A percentile compares a stretch with the other conserved stretches of the same genome.
These are phyloP conservation scores for Triticum urartu DNA, from an alignment of 176 grass and related monocot genomes.

Conservation along the genomic window DNA sequence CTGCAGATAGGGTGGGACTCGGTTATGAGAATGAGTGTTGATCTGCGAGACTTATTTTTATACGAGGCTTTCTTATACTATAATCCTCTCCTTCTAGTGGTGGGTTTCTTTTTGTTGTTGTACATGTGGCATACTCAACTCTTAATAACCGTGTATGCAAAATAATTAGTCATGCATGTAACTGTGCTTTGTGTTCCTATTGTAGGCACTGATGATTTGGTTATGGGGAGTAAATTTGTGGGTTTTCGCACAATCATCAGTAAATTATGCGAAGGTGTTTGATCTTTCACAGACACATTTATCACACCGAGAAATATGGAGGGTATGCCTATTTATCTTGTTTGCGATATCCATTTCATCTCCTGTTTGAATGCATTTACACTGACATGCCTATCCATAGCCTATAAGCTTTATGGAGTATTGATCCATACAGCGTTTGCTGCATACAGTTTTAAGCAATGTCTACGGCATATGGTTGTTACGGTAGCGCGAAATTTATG, in stretches of 20 bases:
- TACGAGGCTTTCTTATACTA: conserved; percentile 98
- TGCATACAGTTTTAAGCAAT: neutral
- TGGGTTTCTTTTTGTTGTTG: conserved; percentile 32
- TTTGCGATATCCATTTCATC: neutral
- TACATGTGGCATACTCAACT: neutral
- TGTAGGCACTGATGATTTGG: conserved; percentile 96
- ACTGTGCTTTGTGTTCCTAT: conserved; percentile 22
- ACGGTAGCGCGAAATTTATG: neutral
- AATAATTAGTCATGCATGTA: neutral
- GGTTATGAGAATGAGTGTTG: conserved; percentile 92
- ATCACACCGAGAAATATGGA: conserved; percentile 90
- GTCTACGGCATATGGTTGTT: neutral
- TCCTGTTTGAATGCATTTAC: neutral
- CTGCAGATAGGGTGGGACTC: conserved; percentile 91
- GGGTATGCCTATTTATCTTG: conserved; percentile 50
- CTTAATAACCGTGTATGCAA: too few relatives aligned
- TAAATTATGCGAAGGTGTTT: conserved; percentile 86
- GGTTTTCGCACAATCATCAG: conserved; percentile 84
- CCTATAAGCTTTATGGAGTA: neutral
- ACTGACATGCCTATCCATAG: neutral
- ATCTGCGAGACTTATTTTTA: conserved; percentile 84
- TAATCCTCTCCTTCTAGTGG: conserved; percentile 95
- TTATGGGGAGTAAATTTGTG: conserved; percentile 97
- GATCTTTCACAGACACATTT: conserved; percentile 90
- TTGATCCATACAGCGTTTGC: too few relatives aligned